These are phyloP conservation scores for Gliomastix tumulicola DNA, from an alignment of 2,329 filamentous ascomycete species.

Conservation along the genomic window DNA sequence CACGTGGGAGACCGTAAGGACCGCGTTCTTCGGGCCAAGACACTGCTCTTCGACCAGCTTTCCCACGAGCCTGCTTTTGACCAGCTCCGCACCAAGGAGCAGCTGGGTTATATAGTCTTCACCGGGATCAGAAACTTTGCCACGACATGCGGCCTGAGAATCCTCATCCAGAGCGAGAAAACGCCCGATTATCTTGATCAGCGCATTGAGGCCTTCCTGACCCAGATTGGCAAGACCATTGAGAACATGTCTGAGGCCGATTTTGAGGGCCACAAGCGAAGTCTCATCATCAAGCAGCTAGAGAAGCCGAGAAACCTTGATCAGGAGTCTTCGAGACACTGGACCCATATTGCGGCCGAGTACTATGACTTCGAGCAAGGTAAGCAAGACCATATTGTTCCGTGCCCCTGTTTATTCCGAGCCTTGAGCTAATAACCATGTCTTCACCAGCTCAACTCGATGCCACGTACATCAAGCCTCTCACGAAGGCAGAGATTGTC, in stretches of 20 bases:
- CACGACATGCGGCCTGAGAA: conserved; percentile 79
- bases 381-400: conserved; percentile 38
- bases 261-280: conserved; percentile 87
- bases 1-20: conserved; percentile 65
- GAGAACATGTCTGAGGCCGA: conserved; percentile 72
- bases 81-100: conserved; percentile 91
- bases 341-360: conserved; percentile 78
- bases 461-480: conserved; percentile 61
- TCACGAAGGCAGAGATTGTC: conserved; percentile 75
- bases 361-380: conserved; percentile 86
- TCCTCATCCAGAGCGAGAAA: conserved; percentile 91
- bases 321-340: conserved; percentile 76
- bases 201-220: conserved; percentile 80
- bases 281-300: conserved; percentile 75
- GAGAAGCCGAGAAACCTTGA: conserved; percentile 91
- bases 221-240: conserved; percentile 57
- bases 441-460: conserved; percentile 60
- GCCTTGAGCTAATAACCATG: neutral
- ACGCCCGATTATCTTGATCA: conserved; percentile 76
- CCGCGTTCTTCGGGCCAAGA: conserved; percentile 63
- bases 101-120: conserved; percentile 95
- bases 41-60: conserved; percentile 80
- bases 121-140: conserved; percentile 64
- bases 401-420: neutral
- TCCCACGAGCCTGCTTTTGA: conserved; percentile 91